A percentile compares a stretch with the other conserved stretches of the same genome.
Conservation (phyloP, 345 rosid genomes). For the Limnanthes douglasii region DNA sequence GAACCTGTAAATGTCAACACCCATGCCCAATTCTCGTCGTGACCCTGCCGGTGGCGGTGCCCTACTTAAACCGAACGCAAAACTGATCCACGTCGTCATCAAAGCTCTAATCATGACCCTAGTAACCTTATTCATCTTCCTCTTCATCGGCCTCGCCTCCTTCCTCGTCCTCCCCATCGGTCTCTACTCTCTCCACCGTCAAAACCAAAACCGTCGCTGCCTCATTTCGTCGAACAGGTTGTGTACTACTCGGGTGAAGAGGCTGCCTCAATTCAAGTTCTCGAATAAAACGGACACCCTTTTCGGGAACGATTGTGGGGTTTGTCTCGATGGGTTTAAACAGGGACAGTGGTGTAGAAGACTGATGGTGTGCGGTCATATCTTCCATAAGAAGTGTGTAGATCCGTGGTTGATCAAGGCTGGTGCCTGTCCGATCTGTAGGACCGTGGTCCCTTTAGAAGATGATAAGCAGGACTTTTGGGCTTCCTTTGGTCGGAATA, state of each 20-base stretch:
- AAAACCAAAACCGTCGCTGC: constrained; percentile 12
- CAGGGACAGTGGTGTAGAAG: constrained; percentile 80
- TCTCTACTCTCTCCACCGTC: constrained; percentile 25
- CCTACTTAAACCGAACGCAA: too few relatives aligned
- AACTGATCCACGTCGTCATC: constrained; percentile 31
- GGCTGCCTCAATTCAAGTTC: constrained; percentile 49
- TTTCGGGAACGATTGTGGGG: constrained; percentile 38
- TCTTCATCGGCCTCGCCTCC: constrained; percentile 38
- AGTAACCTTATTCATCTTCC: constrained; percentile 38
- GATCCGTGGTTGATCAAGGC: constrained; percentile 71
- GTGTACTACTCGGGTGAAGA: constrained; percentile 30
- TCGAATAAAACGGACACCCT: constrained; percentile 4
- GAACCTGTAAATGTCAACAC: too few relatives aligned
- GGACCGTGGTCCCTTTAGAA: constrained; percentile 25
- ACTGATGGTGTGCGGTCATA: constrained; percentile 56
- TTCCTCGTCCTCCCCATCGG: constrained; percentile 38
- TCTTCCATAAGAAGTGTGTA: constrained; percentile 69
- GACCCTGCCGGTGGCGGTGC: too few relatives aligned
- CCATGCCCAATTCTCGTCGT: too few relatives aligned
- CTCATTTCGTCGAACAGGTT: constrained; percentile 20
- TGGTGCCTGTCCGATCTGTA: constrained; percentile 60
- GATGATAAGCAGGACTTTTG: constrained; percentile 10
- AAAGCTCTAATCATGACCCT: constrained; percentile 56
- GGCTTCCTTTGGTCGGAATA: constrained; percentile 9
- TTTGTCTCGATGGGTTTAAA: constrained; percentile 59